Conservation (phyloP, 495 filamentous ascomycete species). For the Hyaloscypha hepaticicola region DNA sequence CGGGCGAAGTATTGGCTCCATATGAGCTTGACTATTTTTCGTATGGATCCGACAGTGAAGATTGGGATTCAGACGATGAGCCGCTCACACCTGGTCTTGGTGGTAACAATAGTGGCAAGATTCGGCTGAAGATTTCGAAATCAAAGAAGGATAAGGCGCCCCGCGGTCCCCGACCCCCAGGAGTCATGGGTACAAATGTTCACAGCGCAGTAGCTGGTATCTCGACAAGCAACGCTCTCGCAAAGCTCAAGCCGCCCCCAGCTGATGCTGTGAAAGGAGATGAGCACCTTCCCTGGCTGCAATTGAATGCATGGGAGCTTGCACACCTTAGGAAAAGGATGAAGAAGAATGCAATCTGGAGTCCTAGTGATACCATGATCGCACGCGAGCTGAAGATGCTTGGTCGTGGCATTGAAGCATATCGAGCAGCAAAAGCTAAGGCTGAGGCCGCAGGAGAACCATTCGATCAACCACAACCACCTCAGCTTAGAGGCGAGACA, state of each 20-base stretch:
- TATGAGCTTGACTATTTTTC: constrained; percentile 55
- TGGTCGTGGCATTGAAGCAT: constrained; percentile 75
- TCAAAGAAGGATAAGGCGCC: constrained; percentile 42
- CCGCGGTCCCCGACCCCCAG: constrained; percentile 42
- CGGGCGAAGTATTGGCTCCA: constrained; percentile 57
- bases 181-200: constrained; percentile 54
- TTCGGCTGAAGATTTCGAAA: constrained; percentile 36
- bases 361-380: constrained; percentile 95
- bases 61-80: constrained; percentile 40
- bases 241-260: constrained; percentile 74
- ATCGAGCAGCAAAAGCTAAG: constrained; percentile 63
- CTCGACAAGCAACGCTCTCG: constrained; percentile 80
- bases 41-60: constrained; percentile 45
- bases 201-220: constrained; percentile 58
- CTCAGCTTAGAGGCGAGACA: constrained; percentile 27
- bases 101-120: constrained; percentile 23
- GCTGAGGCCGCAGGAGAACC: constrained; percentile 65
- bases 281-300: constrained; percentile 81
- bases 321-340: constrained; percentile 89
- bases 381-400: constrained; percentile 76
- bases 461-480: constrained; percentile 47
- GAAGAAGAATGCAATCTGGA: constrained; percentile 99
- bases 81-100: constrained; percentile 2
- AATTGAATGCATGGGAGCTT: constrained; percentile 88
- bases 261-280: constrained; percentile 73